Base-by-base conservation (phyloP, 139 green algal species). In the Chlamydomonas incerta region DNA sequence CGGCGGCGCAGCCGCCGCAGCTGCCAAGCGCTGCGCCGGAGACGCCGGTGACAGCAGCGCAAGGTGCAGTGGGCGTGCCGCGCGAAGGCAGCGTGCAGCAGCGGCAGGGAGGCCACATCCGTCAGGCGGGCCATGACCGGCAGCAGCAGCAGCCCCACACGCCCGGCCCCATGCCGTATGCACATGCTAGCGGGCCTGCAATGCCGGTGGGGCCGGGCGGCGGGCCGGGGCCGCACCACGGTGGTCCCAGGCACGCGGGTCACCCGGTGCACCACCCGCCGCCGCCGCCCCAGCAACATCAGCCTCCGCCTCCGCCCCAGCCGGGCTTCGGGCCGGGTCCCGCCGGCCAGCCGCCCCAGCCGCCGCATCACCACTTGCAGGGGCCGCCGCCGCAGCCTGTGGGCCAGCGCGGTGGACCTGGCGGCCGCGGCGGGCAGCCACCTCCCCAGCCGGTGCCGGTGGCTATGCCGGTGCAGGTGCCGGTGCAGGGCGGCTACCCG, bases 111-210 rank as follows among this genome's bases (percentile, higher is more conserved):
- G 5, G 41, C 29, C 41, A 76, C 41, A 24, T 14, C 29, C 41
- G 46, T 5, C 65, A 71, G n/a, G 31, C 3, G 26, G 65, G n/a
- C 10, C 76, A 83, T 35, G 62, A 72, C 41, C 26, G 62, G 62
- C 76, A 83, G 37, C 37, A 21, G 35, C 63, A 71, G 65, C 65
- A 37, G 65, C 65, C 17, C 8, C 65, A 37, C 37, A 63, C 4
- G 20, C 4, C 31, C 21, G 77, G 77, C 9, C 77, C 46, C n/a
- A 24, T 83, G 62, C 77, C 77, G 28, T 50, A 73, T n/a, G 77
- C 77, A 2, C 77, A 74, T 18, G 65, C 63, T 1, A 65, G 6
- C 23, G 63, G 63, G 33, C 2, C 31, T 29, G 29, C 63, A 3
- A 55, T 74, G 46, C 46, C 77, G 20, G 34, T 70, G 29, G 23